Base-by-base conservation (phyloP, 805 yeast genomes). In the Ogataea paradorogensis region DNA sequence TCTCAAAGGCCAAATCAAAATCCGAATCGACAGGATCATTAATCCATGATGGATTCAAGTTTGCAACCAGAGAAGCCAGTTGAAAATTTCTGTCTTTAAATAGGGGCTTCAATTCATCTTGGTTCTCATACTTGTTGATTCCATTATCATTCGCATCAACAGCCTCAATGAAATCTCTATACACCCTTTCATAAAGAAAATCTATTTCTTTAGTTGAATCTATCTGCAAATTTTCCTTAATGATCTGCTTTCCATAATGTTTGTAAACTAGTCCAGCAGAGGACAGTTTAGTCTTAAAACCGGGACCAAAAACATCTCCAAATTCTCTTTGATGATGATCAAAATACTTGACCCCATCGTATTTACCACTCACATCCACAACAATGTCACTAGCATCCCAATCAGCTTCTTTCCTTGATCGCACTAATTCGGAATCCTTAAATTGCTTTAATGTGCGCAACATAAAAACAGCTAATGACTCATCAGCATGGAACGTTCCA, bases 241-340 rank as follows among this genome's bases (percentile, higher is more conserved):
- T 81, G 43, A 84, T 79, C 34, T 80, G 81, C 52, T 76, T 76
- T 49, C 95, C 95, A 52, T 71, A 85, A 63, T 85, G 91, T 59
- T 90, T 91, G 71, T 82, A 93, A 14, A 93, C 80, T 46, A 93
- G 73, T 18, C 99, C 99, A 7, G 99, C 99, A 42, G 95, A 84
- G 14, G 95, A 83, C 49, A 93, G 73, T 62, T 88, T 90, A 36
- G 98, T 93, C 45, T 68, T 62, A 58, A 70, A 84, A 7, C 70
- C 65, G 1, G 61, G 70, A 16, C 76, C 76, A 58, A 93, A 91
- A 5, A 84, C 78, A 51, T 84, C 90, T 22, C 67, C 65, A 57
- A 93, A 93, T 14, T 84, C 98, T 48, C 97, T 78, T 69, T 93
- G 99, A 66, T 93, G 99, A 60, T 93, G 99, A 62, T 93, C 99